phyloP scores from a whole-genome alignment of 2,329 filamentous ascomycete species.

The Ophiostoma sp. region DNA sequence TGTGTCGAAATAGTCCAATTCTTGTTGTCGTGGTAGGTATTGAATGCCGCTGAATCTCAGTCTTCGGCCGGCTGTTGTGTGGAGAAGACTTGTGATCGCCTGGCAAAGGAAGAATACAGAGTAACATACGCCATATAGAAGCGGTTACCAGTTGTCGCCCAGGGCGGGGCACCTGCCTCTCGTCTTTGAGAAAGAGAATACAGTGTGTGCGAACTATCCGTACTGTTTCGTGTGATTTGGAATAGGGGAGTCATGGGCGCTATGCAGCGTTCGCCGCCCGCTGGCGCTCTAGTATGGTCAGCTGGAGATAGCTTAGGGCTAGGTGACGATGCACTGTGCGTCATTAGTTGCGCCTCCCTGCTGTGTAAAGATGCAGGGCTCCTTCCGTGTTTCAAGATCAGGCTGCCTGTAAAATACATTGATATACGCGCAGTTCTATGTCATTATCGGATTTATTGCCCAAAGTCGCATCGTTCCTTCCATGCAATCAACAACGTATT shows the following conservation, averaged over 20 bases:
- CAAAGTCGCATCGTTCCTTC: slow-evolving; percentile 1
- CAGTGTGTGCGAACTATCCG: neutral
- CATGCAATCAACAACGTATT: neutral
- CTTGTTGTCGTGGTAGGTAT: neutral
- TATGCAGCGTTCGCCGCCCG: neutral
- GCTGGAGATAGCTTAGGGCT: neutral
- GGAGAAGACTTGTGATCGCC: slow-evolving; percentile 3
- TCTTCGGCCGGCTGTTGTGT: neutral
- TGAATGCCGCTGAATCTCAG: neutral
- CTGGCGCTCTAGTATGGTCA: neutral
- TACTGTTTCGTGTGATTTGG: neutral
- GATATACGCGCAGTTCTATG: neutral
- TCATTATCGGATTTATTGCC: neutral
- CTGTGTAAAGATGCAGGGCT: neutral
- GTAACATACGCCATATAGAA: neutral
- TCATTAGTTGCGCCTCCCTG: neutral
- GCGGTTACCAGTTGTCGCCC: neutral
- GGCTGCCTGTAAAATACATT: neutral
- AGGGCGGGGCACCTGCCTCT: neutral
- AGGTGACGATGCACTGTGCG: neutral
- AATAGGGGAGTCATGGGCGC: neutral
- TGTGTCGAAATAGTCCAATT: neutral
- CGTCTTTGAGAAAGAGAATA: neutral
- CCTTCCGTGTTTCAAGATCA: neutral
- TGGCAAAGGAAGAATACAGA: neutral